Base-by-base conservation (phyloP, 306 rosid genomes). In the Benincasa hispida region DNA sequence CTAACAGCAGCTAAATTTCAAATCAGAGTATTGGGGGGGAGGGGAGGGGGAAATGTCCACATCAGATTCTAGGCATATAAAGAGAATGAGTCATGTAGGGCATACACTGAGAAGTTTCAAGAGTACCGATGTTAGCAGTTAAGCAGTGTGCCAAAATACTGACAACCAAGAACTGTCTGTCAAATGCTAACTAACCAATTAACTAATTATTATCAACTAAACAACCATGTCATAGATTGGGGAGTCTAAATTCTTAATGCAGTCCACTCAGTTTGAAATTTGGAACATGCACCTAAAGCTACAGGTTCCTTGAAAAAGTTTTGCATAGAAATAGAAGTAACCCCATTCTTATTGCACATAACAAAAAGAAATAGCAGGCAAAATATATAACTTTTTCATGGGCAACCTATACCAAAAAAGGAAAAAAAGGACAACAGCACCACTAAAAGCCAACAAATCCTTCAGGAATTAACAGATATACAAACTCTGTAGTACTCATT, bases 1-100 rank as follows among this genome's bases (percentile, higher is more conserved):
- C 54, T 85, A 37, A 85, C 84, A 69, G 98, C 88, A 76, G 91
- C 99, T 95, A 63, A 18, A 77, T 81, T 61, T 76, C 72, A 72
- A 30, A 50, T 32, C 55, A 42, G 22, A 77, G 61, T 13, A 56
- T 57, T 22, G 22, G 42, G 18, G 42, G 2, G 18, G 2, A 4
- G 18, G 59, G 2, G 18, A 6, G 57, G 78, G 3, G 18, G 5
- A 4, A 42, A 25, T n/a, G 42, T 6, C 39, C 19, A 76, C 14
- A 76, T 30, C 19, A 22, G 65, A 57, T 25, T 76, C 28, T 24
- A 24, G 27, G 9, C 18, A 58, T 25, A 34, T 74, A n/a, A 37
- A 53, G 12, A 35, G 65, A 55, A 74, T 56, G 51, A 30, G 19
- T 35, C 15, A 34, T 55, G 42, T 37, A 55, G 32, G 32, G 51